Evolutionary conservation across 306 rosid species (phyloP).

Genomic region (Sesbania bispinosa): DNA sequence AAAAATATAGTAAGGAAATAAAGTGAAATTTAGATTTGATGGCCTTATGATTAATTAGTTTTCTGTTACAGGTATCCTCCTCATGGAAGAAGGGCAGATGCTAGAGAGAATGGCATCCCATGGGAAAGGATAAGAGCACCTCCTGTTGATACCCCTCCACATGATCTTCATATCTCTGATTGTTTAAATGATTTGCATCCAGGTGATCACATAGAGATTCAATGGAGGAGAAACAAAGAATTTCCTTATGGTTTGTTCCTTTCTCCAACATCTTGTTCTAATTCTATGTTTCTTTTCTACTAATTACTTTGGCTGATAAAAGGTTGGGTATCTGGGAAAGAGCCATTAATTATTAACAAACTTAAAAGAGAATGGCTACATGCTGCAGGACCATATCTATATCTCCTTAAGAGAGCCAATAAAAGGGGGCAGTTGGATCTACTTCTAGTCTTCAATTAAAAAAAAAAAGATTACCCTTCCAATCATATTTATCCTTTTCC

Average conservation of each 20-base stretch:
- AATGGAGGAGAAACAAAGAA: slow-evolving; percentile 80
- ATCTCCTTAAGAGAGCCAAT: background rate
- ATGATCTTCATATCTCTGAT: slow-evolving; percentile 69
- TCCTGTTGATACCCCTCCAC: slow-evolving; percentile 52
- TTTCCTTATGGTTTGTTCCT: slow-evolving; percentile 77
- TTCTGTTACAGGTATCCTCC: slow-evolving; percentile 59
- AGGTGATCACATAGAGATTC: slow-evolving; percentile 78
- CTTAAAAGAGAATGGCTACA: background rate
- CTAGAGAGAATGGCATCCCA: slow-evolving; percentile 50
- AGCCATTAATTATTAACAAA: background rate
- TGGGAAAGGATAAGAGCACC: slow-evolving; percentile 88
- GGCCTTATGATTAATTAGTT: slow-evolving; percentile 5
- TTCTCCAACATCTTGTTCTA: background rate
- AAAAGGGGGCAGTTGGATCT: background rate
- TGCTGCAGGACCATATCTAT: background rate
- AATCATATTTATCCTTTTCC: slow-evolving; percentile 9
- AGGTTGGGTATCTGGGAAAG: background rate
- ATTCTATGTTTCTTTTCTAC: background rate
- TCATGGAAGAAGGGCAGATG: slow-evolving; percentile 71
- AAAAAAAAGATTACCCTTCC: background rate
- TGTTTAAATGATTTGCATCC: slow-evolving; percentile 60
- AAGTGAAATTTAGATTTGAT: slow-evolving; percentile 28
- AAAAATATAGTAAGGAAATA: background rate
- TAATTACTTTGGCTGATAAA: background rate
- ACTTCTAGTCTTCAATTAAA: background rate